Base-by-base conservation (phyloP, 2,329 filamentous ascomycete genomes). In the Ceratocystis smalleyi region DNA sequence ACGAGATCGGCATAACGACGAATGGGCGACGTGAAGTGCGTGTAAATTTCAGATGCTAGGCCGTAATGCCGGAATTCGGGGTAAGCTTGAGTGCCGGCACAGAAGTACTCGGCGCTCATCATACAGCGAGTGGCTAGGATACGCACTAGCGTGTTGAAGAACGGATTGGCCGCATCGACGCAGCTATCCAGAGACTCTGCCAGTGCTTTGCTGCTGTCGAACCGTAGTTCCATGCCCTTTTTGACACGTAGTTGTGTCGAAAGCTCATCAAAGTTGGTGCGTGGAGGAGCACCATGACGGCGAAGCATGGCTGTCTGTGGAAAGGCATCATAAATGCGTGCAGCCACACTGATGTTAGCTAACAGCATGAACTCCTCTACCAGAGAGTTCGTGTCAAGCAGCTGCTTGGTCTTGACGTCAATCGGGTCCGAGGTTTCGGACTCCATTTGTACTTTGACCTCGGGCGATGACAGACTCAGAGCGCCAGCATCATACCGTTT, bases 321-420 rank as follows among this genome's bases (percentile, higher is more conserved):
- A 75, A 96, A 97, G 2, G 91, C 85, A 60, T 88, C 83, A 76
- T 95, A 90, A 72, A 95, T 95, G 74, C 90, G 92, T 69, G 85
- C 82, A 5, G 92, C 94, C 35, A 99, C 95, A 69, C 87, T 92
- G 71, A 90, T 91, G 76, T 99, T 99, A 79, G 94, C 95, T 73
- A 97, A 88, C 72, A 99, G 80, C 94, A 99, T 99, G 80, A 99
- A 97, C 73, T 99, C 94, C 73, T 99, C 94, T 32, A 99, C 95
- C 4, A 99, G 83, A 24, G 92, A 96, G 77, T 97, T 99, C 63
- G 94, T 99, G 71, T 94, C 91, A 45, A 99, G 84, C 62, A 91
- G 84, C 70, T 91, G 82, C 76, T 99, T 99, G 5, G 91, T 95
- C 78, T 97, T 91, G 69, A 99, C 89, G 70, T 97, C 94, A 64